Conservation (phyloP, 805 yeast species). For the Saturnispora sanitii region DNA sequence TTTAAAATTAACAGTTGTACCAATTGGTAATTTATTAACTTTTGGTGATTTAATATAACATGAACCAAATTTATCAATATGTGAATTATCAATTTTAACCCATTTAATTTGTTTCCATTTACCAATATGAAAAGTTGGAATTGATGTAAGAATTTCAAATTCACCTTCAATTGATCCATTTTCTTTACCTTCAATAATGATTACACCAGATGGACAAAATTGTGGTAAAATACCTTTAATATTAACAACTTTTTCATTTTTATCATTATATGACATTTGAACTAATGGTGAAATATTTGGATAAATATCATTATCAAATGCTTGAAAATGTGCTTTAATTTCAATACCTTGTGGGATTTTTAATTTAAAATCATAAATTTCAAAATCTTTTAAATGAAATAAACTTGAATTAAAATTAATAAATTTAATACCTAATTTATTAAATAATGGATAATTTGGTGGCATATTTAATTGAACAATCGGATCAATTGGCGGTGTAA, state of each 20-base stretch:
- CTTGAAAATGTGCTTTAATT: conserved; percentile 47
- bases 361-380: conserved; percentile 69
- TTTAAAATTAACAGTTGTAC: not conserved
- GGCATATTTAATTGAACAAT: conserved; percentile 74
- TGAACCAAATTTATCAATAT: conserved; percentile 36
- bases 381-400: conserved; percentile 62
- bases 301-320: conserved; percentile 28
- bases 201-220: conserved; percentile 54
- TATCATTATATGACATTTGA: conserved; percentile 68
- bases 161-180: conserved; percentile 32
- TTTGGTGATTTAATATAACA: conserved; percentile 78
- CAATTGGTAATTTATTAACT: conserved; percentile 42
- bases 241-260: conserved; percentile 51
- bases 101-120: conserved; percentile 45
- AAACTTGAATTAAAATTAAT: conserved; percentile 68
- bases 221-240: conserved; percentile 77
- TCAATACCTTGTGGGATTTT: conserved; percentile 65
- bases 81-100: conserved; percentile 40
- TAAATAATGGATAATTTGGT: conserved; percentile 74
- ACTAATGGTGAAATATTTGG: conserved; percentile 44
- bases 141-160: conserved; percentile 56
- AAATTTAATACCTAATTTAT: conserved; percentile 47
- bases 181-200: conserved; percentile 28
- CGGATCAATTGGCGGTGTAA: conserved; percentile 75
- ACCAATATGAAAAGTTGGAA: conserved; percentile 72